Evolutionary conservation across 1,284 basidiomycete species (phyloP), one percentile per base, ranked within the genome.

Genomic region (Porodaedalea pini): DNA sequence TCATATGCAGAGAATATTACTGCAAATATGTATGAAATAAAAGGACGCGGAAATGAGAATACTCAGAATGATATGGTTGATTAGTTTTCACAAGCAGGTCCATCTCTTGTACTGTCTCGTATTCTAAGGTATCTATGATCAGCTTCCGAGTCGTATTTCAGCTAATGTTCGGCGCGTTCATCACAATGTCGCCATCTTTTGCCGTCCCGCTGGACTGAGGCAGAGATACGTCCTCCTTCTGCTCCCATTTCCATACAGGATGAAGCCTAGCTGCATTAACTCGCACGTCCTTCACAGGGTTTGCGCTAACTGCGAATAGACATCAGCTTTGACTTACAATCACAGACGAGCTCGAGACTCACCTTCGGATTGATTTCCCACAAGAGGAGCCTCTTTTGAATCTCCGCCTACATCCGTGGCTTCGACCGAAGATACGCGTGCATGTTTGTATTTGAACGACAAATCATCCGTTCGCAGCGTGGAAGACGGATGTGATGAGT

Each of bases 201-300:
- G 2, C 39, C 15, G 13, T 15, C 27, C 13, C 25, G 7, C 21
- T 27, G 34, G 17, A 21, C 21, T 37, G 32, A 6, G 32, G 32
- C 27, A n/a, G 27, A 13, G n/a, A 17, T 44, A 8, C 19, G 34
- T 43, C 37, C 32, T 37, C 31, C n/a, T 23, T 44, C 25, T 51
- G 41, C 29, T 60, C 58, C 58, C 58, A 60, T 39, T 60, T 60
- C 58, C 58, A 60, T 2, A 60, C 58, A 31, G 58, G 58, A 53
- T 60, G 58, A 25, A 60, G 48, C 27, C 58, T 54, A n/a, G 48
- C 47, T 4, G 37, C 25, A 5, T 41, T 39, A 17, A 8, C 17
- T 37, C 11, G 15, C 19, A 29, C 2, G 17, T 21, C 15, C 27
- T 19, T 32, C 19, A 29, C 39, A n/a, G 31, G 11, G n/a, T 10